Base-by-base conservation (phyloP, 495 filamentous ascomycete species). In the Lichenothelia convexa region DNA sequence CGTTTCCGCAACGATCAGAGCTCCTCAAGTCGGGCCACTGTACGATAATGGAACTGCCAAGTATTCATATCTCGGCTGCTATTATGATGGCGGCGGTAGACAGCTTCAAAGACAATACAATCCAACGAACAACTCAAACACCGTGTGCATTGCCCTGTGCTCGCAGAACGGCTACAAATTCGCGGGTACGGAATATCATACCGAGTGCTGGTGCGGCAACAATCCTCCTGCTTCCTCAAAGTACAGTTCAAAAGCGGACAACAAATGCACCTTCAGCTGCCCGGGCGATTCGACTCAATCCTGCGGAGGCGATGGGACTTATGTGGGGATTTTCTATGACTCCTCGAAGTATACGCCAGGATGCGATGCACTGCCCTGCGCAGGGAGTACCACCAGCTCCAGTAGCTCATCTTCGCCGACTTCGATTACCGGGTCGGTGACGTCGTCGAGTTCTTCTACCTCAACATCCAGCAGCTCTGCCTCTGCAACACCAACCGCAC, bases 151-250 rank as follows among this genome's bases (percentile, higher is more conserved):
- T 12, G 37, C 27, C 22, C 42, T 36, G 13, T 51, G 48, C 22
- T 32, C 34, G 11, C 40, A 30, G 4, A 39, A 21, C 12, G 60
- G 55, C 5, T 64, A 56, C 29, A 53, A 47, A 1, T 65, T 68
- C 37, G 63, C 63, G 17, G 66, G 62, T 2, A 62, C 62, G 0
- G 51, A 71, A 23, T 71, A 67, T 40, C 54, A 61, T 13, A 42
- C 44, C 20, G 63, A 68, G 43, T 70, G 65, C 31, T 41, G 55
- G 55, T 58, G 57, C 29, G 57, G 57, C 4, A 58, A 50, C 19
- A 57, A 43, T 18, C 15, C 45, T 19, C 55, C 58, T 1, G 26
- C 49, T 18, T 40, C 33, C 8, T n/a, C 23, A 3, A 43, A 38
- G 11, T 51, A 40, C 41, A 36, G 44, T 8, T 41, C 36, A 16